Evolutionary conservation across 202 grass and related monocot genomes (phyloP).

Genomic region (Panicum virgatum): DNA sequence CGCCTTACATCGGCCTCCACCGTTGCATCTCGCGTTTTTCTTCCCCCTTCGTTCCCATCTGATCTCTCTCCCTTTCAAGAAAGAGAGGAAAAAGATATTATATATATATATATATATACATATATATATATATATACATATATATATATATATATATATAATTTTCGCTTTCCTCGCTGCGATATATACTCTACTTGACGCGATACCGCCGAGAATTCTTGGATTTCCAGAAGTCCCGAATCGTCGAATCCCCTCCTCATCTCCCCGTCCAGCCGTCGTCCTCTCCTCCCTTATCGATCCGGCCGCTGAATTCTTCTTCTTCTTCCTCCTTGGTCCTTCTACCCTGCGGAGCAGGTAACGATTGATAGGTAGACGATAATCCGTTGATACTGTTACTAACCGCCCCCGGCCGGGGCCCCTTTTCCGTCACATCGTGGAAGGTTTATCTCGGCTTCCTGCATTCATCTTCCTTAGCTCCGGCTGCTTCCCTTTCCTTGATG

Average conservation of each 20-base stretch:
- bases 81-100: neutral
- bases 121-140: neutral
- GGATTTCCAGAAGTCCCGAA: slow-evolving; percentile 49
- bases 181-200: slow-evolving; percentile 35
- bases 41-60: neutral
- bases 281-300: slow-evolving; percentile 20
- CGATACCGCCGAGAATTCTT: slow-evolving; percentile 38
- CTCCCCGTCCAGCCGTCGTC: slow-evolving; percentile 1
- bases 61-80: neutral
- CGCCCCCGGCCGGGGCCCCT: neutral
- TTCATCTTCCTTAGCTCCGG: slow-evolving; percentile 1
- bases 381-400: slow-evolving; percentile 21
- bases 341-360: slow-evolving; percentile 45
- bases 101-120: too few species aligned
- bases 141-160: neutral
- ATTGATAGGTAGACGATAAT: neutral
- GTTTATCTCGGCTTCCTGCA: slow-evolving; percentile 20
- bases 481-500: neutral
- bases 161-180: slow-evolving; percentile 3
- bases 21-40: slow-evolving; percentile 33
- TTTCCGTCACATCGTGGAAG: slow-evolving; percentile 15
- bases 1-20: slow-evolving; percentile 49
- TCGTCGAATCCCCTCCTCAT: slow-evolving; percentile 21
- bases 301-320: slow-evolving; percentile 7
- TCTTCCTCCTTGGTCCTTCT: neutral